Conservation (phyloP, 768 basidiomycete genomes). For the Vararia minispora region DNA sequence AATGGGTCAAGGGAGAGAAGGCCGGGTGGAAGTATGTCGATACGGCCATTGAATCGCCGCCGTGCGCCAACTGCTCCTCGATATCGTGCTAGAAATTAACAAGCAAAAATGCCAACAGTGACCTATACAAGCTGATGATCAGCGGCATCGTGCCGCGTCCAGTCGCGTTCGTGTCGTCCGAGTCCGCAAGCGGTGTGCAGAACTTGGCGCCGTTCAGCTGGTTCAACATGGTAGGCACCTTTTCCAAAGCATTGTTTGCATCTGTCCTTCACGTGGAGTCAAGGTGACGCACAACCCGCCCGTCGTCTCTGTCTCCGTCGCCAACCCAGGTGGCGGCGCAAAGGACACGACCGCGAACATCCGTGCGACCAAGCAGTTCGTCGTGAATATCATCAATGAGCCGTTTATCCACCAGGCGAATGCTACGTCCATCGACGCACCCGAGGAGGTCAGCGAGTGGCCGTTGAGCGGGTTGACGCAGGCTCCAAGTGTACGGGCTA, state of each 20-base stretch:
- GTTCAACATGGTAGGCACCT: conserved; percentile 16
- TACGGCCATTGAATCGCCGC: conserved; percentile 18
- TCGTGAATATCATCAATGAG: conserved; percentile 48
- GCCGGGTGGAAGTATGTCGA: conserved; percentile 25
- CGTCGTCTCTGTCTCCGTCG: no score
- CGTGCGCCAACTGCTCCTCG: no score
- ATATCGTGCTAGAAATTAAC: no score
- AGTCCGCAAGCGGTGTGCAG: no score
- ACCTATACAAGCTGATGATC: conserved; percentile 24
- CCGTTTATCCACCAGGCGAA: conserved; percentile 31
- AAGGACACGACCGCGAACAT: conserved; percentile 40
- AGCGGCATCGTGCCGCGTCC: no score
- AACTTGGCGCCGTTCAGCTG: no score
- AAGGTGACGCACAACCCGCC: no score
- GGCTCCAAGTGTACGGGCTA: conserved; percentile 22
- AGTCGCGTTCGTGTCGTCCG: no score
- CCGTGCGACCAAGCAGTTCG: conserved; percentile 35
- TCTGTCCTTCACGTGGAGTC: neutral
- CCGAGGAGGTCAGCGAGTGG: conserved; percentile 30
- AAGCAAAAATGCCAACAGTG: conserved; percentile 4
- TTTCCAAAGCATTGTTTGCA: no score
- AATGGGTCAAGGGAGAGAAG: conserved; percentile 24
- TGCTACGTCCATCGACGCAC: conserved; percentile 25
- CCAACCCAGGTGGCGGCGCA: conserved; percentile 15
- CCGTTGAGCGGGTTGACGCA: conserved; percentile 31